Percentiles rank a stretch among this genome's conserved stretches.
These are phyloP conservation scores for Stygiomarasmius scandens DNA, from an alignment of 1,284 basidiomycete species.

Conservation along the genomic window DNA sequence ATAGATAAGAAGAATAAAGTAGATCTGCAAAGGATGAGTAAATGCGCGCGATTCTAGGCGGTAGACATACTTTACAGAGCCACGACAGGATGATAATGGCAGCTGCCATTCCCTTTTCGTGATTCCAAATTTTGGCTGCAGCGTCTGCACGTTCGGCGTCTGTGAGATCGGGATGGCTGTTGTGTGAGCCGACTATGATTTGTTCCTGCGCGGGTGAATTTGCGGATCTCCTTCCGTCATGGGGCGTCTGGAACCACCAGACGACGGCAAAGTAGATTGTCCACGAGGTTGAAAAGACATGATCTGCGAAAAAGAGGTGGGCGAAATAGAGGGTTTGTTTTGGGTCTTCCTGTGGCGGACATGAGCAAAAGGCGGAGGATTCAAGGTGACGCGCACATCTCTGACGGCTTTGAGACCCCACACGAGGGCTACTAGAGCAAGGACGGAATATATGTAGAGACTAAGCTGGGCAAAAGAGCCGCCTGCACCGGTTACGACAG, in stretches of 20 bases:
- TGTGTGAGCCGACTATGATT: conserved; percentile 65
- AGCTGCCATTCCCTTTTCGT: conserved; percentile 85
- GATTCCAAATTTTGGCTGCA: conserved; percentile 84
- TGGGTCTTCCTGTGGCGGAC: conserved; percentile 73
- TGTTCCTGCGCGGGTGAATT: conserved; percentile 88
- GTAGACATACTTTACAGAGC: conserved; percentile 78
- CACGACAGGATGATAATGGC: conserved; percentile 83
- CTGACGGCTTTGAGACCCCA: conserved; percentile 90
- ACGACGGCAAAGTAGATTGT: conserved; percentile 86
- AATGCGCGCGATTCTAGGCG: neutral
- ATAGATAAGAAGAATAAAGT: conserved; percentile 90
- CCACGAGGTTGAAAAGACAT: conserved; percentile 91
- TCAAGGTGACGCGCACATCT: conserved; percentile 52
- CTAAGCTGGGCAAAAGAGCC: conserved; percentile 90
- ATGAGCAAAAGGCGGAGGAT: conserved; percentile 13
- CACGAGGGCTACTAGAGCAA: conserved; percentile 78
- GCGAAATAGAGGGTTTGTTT: conserved; percentile 87
- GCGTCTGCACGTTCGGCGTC: conserved; percentile 66
- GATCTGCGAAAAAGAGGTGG: conserved; percentile 91
- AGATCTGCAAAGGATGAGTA: conserved; percentile 60
- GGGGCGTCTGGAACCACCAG: conserved; percentile 91
- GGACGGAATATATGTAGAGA: conserved; percentile 91
- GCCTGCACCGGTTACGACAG: conserved; percentile 82
- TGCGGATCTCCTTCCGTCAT: conserved; percentile 80
- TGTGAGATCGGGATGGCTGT: conserved; percentile 52